Base-by-base conservation (phyloP, 176 grass and related monocot species). In the Canna indica region DNA sequence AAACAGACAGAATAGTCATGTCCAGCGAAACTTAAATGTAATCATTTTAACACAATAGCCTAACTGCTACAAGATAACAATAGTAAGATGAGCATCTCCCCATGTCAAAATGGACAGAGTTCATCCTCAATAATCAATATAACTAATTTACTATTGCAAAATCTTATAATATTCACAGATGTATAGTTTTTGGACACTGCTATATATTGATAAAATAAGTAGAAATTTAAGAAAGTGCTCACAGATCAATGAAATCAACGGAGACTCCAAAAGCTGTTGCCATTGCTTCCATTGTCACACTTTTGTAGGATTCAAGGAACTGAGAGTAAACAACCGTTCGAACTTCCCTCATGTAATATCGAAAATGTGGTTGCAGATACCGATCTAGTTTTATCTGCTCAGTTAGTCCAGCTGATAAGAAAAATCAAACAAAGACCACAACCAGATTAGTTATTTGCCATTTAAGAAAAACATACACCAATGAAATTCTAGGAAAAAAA, bases 271-370 rank as follows among this genome's bases (percentile, higher is more conserved):
- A 99, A 64, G 90, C 84, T 47, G 84, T 76, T 38, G 95, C 89
- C 95, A 99, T 94, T 42, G 90, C 90, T 86, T 99, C 86, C 95
- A 99, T 99, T 0, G 86, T 99, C 70, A 99, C 90, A 47, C 95
- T 99, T 70, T 99, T 99, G 86, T 99, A 94, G 18, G 95, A 99
- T 76, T 94, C 90, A 0, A 99, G 82, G 60, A 99, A 94, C 41
- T 99, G 95, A 15, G 95, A 99, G 73, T 99, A 94, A 54, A 94
- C 84, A 50, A 99, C 95, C 11, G 75, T 80, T 24, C 95, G 90
- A 48, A 99, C 84, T 81, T 99, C 95, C 62, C 95, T 86, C 95
- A 94, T 99, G 76, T 84, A 99, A 63, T 90, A 94, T 18, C 86
- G 86, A 50, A 94, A 99, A 79, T 94, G 95, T 73, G 90, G 90